Evolutionary conservation across 192 early-diverging fungal species (phyloP), one percentile per base, ranked within the genome.

Genomic region (Umbelopsis sp.): DNA sequence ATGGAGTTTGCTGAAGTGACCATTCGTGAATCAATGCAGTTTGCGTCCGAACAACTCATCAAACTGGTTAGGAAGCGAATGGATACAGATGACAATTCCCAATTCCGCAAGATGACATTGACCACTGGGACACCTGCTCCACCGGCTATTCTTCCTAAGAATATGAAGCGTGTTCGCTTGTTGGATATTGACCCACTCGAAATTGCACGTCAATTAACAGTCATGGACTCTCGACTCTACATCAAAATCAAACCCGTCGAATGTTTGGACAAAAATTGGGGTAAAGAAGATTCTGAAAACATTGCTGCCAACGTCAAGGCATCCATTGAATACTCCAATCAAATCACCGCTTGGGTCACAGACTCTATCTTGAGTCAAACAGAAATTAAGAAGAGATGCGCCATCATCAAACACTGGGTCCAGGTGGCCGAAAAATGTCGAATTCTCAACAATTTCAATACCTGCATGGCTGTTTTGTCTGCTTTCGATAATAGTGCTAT

Each of bases 151-250:
- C 74, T 94, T 53, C 94, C 96, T 7, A 86, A 89, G 72, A 91
- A 89, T 69, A 80, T 95, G 65, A 85, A 90, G 53, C 84, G 87
- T 52, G 80, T 97, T 75, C 86, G 85, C 68, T 88, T 97, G 45
- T 77, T 95, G 72, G 96, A 98, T 50, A 74, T 98, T 29, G 92
- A 96, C 70, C 91, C 96, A 11, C 80, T 93, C 29, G 96, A 98
- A 80, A 83, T 97, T n/a, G 96, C 96, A 0, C 88, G 96, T n/a
- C 96, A 98, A 84, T 84, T 98, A 70, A 98, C 96, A 4, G 84
- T 98, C 43, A 90, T 95, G 87, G 95, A 96, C 76, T 89, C 85
- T 12, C 81, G 83, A 43, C 74, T 91, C 29, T 97, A 91, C 73
- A 89, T 87, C 74, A 87, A 88, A 76, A 92, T 98, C 77, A 85